These are phyloP conservation scores for Ogataea dorogensis DNA, from an alignment of 805 yeast species.

Conservation along the genomic window DNA sequence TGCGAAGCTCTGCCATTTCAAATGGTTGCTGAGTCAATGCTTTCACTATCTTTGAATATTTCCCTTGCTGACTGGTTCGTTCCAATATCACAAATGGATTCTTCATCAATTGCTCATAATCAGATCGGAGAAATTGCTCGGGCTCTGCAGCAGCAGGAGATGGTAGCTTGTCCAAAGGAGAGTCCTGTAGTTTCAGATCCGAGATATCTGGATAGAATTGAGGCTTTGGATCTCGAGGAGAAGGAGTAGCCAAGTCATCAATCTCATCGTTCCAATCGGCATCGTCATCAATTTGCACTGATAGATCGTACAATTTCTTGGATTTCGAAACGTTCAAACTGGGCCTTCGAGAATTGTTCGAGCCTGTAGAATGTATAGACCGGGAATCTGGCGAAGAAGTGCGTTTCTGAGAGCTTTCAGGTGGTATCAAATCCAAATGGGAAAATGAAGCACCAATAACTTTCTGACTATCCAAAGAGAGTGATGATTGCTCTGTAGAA, in stretches of 20 bases:
- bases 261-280: slow-evolving; percentile 88
- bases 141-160: slow-evolving; percentile 2
- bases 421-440: slow-evolving; percentile 43
- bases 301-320: slow-evolving; percentile 6
- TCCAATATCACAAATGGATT: slow-evolving; percentile 42
- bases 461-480: slow-evolving; percentile 25
- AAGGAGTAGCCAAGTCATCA: slow-evolving; percentile 44
- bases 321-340: slow-evolving; percentile 17
- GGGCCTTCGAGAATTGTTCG: slow-evolving; percentile 12
- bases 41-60: slow-evolving; percentile 65
- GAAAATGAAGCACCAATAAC: slow-evolving; percentile 57
- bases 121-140: slow-evolving; percentile 28
- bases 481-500: slow-evolving; percentile 14
- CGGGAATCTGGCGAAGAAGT: slow-evolving; percentile 21
- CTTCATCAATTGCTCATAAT: slow-evolving; percentile 39
- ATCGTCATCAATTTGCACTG: slow-evolving; percentile 59
- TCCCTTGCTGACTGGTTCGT: slow-evolving; percentile 43
- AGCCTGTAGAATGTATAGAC: slow-evolving; percentile 17
- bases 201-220: slow-evolving; percentile 24
- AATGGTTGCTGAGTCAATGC: slow-evolving; percentile 56
- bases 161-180: slow-evolving; percentile 4
- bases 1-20: slow-evolving; percentile 66
- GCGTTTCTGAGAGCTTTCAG: slow-evolving; percentile 15
- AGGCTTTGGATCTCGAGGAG: slow-evolving; percentile 9
- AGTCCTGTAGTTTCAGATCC: slow-evolving; percentile 14